Base-by-base conservation (phyloP, 2,329 filamentous ascomycete species). In the Fusarium sp. region DNA sequence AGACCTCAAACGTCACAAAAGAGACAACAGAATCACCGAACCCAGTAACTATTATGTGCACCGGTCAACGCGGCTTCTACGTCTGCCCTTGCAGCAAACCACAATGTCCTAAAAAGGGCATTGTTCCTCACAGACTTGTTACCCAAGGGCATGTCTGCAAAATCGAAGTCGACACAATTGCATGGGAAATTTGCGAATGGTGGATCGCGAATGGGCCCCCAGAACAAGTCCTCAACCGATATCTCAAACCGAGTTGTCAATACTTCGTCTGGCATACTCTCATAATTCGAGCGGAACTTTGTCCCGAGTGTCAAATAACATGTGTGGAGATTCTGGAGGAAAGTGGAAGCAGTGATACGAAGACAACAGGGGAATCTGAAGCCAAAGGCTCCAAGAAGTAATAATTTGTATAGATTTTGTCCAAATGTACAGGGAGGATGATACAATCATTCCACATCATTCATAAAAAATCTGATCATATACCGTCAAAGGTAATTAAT, bases 161-260 rank as follows among this genome's bases (percentile, higher is more conserved):
- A 9, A 62, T 75, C 22, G 70, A 74, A 39, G 33, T 71, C 13
- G 71, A 70, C 35, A 69, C 61, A n/a, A 56, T 66, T 25, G 62
- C 59, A 6, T 74, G 72, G 72, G 63, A 73, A 4, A 73, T 73
- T 7, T 74, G 72, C 56, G 59, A 68, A 15, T 73, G 71, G 71
- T 74, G 72, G 72, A 62, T 74, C 41, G 46, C 56, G 20, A 66
- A 75, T 27, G 72, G 72, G 7, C 72, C 72, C 2, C 59, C 71
- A 30, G 70, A 74, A n/a, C 70, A 73, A 19, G 72, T 75, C 6
- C 57, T 75, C 32, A 74, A 73, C 48, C 67, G 72, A 19, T 73
- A 68, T 19, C 47, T 75, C 33, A 72, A 72, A 32, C 72, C 72
- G 30, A 69, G 56, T n/a, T 74, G 72, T 23, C 44, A 56, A 37